phyloP scores from a whole-genome alignment of 768 basidiomycete species.

The Exsudoporus frostii region DNA sequence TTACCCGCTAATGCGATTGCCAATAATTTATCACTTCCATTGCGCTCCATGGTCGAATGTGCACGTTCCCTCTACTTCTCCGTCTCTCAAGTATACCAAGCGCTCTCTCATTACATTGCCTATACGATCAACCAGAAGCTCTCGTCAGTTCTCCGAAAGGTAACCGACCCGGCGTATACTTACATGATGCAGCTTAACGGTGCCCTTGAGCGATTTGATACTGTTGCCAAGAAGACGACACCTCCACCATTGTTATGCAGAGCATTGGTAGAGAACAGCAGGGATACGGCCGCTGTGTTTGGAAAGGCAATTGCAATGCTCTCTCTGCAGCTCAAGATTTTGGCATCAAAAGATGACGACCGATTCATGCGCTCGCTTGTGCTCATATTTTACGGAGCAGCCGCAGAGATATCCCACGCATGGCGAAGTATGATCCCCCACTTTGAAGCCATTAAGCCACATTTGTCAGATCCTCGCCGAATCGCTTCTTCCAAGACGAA shows the following conservation, averaged over 20 bases:
- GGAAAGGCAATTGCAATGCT: constrained; percentile 86
- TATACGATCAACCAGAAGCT: constrained; percentile 82
- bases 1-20: constrained; percentile 59
- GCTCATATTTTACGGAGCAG: constrained; percentile 83
- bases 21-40: constrained; percentile 63
- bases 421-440: constrained; percentile 80
- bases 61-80: constrained; percentile 91
- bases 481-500: constrained; percentile 32
- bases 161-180: constrained; percentile 78
- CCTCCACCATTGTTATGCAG: constrained; percentile 75
- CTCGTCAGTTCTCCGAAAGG: constrained; percentile 74
- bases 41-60: constrained; percentile 77
- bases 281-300: constrained; percentile 80
- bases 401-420: constrained; percentile 80
- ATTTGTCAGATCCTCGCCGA: constrained; percentile 48
- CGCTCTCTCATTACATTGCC: constrained; percentile 81
- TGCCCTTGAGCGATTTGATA: constrained; percentile 89
- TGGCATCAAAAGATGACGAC: constrained; percentile 72
- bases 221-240: constrained; percentile 60
- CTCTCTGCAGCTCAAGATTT: constrained; percentile 73
- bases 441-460: constrained; percentile 63
- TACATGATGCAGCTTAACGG: constrained; percentile 84
- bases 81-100: constrained; percentile 85
- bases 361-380: constrained; percentile 85
- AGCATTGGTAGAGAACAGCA: constrained; percentile 75